These are phyloP conservation scores for Anastatica hierochuntica DNA, from an alignment of 345 rosid species.

Conservation along the genomic window DNA sequence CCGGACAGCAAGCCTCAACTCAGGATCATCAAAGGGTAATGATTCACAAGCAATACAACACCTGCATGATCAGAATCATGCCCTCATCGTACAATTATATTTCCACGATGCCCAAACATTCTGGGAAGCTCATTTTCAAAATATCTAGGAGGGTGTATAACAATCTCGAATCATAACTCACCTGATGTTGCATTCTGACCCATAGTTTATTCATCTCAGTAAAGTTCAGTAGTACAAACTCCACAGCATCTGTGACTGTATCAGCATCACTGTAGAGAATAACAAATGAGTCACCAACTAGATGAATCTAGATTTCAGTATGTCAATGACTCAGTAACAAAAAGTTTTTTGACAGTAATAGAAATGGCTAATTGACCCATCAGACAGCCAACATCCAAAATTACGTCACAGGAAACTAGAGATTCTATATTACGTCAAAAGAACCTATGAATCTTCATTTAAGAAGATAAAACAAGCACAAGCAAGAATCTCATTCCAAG, in stretches of 20 bases:
- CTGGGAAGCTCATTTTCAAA: conserved; percentile 55
- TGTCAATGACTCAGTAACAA: not conserved
- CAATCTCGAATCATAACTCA: conserved; percentile 72
- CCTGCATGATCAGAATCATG: conserved; percentile 98
- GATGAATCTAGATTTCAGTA: conserved; percentile 7
- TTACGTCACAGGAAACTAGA: not conserved
- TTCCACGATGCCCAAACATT: conserved; percentile 57
- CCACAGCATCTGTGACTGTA: conserved; percentile 84
- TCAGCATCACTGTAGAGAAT: conserved; percentile 72
- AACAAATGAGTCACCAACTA: conserved; percentile 7
- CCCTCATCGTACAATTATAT: conserved; percentile 69
- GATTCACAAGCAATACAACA: conserved; percentile 86
- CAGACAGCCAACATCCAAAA: not conserved
- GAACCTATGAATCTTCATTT: not conserved
- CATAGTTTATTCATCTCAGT: conserved; percentile 99
- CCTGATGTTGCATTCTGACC: conserved; percentile 99
- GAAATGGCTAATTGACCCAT: not conserved
- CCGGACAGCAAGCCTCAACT: conserved; percentile 97
- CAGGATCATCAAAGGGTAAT: conserved; percentile 93
- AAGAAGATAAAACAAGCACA: not conserved
- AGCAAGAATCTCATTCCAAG: not conserved
- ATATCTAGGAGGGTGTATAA: conserved; percentile 45
- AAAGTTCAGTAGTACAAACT: conserved; percentile 92
- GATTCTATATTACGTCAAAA: no score
- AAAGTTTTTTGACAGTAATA: not conserved